These are phyloP conservation scores for Reticulascus tulasneorum DNA, from an alignment of 2,329 filamentous ascomycete genomes.

Conservation along the genomic window DNA sequence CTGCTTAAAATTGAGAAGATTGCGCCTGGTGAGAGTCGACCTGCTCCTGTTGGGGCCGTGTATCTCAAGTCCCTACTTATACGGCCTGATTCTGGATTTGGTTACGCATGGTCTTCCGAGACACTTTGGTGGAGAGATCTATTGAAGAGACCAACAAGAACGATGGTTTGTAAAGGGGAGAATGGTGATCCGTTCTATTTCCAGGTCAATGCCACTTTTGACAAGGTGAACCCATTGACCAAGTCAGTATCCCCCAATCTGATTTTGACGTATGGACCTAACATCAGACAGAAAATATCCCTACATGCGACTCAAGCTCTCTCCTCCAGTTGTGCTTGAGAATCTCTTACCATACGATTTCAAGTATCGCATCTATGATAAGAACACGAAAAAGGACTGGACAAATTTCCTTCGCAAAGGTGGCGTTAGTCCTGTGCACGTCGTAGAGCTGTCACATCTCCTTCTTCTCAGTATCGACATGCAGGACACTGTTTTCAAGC, in stretches of 20 bases:
- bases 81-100: conserved; percentile 91
- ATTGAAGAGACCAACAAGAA: conserved; percentile 76
- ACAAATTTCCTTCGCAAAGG: conserved; percentile 96
- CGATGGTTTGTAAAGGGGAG: conserved; percentile 84
- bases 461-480: conserved; percentile 91
- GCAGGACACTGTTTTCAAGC: conserved; percentile 91
- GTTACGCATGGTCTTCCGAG: conserved; percentile 91
- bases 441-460: conserved; percentile 92
- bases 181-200: conserved; percentile 92
- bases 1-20: conserved; percentile 98
- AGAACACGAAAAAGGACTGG: conserved; percentile 98
- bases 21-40: conserved; percentile 81
- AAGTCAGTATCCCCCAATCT: conserved; percentile 44
- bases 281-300: conserved; percentile 66
- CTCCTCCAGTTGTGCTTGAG: conserved; percentile 88
- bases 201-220: conserved; percentile 83
- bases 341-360: conserved; percentile 96
- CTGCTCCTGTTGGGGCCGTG: conserved; percentile 86
- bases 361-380: conserved; percentile 98
- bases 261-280: conserved; percentile 17
- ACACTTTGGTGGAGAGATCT: conserved; percentile 90
- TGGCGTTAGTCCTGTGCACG: conserved; percentile 93
- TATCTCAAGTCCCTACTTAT: conserved; percentile 86
- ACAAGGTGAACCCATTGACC: conserved; percentile 77
- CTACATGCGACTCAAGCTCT: conserved; percentile 89